Evolutionary conservation across 192 early-diverging fungal species (phyloP).

Genomic region (Coemansia sp.): DNA sequence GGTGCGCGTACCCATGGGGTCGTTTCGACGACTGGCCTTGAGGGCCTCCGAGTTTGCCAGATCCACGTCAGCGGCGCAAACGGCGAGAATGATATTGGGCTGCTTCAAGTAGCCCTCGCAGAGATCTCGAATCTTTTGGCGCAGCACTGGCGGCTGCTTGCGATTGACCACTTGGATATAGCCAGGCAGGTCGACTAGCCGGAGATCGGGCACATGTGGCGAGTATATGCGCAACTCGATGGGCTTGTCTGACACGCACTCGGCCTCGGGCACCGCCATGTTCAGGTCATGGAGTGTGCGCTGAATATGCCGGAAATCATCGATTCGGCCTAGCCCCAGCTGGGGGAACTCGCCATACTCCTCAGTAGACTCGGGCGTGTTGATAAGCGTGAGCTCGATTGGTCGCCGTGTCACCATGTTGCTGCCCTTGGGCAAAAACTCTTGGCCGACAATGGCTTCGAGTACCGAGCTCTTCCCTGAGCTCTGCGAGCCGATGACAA

Average conservation of each 20-base stretch:
- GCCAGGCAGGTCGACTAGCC: slow-evolving; percentile 83
- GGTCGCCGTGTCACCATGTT: slow-evolving; percentile 88
- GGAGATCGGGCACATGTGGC: slow-evolving; percentile 81
- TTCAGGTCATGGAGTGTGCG: slow-evolving; percentile 94
- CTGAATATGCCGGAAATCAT: slow-evolving; percentile 89
- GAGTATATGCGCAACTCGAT: slow-evolving; percentile 87
- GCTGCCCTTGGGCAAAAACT: slow-evolving; percentile 83
- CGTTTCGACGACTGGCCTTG: slow-evolving; percentile 74
- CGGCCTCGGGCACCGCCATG: slow-evolving; percentile 89
- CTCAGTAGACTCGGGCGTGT: slow-evolving; percentile 75
- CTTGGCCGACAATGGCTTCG: slow-evolving; percentile 85
- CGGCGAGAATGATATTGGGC: slow-evolving; percentile 85
- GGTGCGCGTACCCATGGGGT: slow-evolving; percentile 79
- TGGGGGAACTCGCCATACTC: slow-evolving; percentile 88
- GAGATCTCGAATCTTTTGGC: slow-evolving; percentile 78
- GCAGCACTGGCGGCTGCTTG: slow-evolving; percentile 79
- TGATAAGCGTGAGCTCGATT: slow-evolving; percentile 83
- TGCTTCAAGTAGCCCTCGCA: slow-evolving; percentile 82
- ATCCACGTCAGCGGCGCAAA: slow-evolving; percentile 85
- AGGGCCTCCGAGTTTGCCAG: slow-evolving; percentile 86
- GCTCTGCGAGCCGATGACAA: slow-evolving; percentile 84
- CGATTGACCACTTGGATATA: slow-evolving; percentile 86
- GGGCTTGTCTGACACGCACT: slow-evolving; percentile 86
- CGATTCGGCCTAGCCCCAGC: slow-evolving; percentile 84
- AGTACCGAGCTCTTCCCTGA: slow-evolving; percentile 88